phyloP scores from a whole-genome alignment of 768 basidiomycete genomes.

The Coprinopsis sp. region DNA sequence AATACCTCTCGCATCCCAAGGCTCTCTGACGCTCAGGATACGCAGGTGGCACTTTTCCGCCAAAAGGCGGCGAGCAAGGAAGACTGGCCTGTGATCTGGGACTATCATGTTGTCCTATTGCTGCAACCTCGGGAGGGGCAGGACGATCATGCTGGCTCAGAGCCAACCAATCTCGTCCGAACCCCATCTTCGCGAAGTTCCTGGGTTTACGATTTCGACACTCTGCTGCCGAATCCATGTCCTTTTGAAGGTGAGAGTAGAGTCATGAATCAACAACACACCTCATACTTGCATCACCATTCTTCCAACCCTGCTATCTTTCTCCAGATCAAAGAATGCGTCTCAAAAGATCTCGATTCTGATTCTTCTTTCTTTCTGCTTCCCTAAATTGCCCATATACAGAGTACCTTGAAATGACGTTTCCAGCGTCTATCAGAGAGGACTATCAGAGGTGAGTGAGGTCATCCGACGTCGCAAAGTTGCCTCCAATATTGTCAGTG shows the following conservation, averaged over 20 bases:
- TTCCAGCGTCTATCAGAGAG: conserved; percentile 30
- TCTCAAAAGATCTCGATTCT: too few species aligned
- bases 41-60: conserved; percentile 65
- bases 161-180: background rate
- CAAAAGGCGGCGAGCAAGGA: conserved; percentile 41
- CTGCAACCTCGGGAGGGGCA: conserved; percentile 32
- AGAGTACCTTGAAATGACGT: conserved; percentile 47
- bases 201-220: conserved; percentile 75
- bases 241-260: conserved; percentile 39
- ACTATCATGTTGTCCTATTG: conserved; percentile 68
- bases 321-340: too few species aligned
- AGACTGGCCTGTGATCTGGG: conserved; percentile 54
- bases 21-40: background rate
- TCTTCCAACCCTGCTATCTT: background rate
- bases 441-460: conserved; percentile 44
- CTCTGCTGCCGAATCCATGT: conserved; percentile 46
- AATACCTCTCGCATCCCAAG: background rate
- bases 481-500: too few species aligned
- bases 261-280: background rate
- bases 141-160: background rate
- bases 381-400: too few species aligned
- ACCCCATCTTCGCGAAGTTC: conserved; percentile 11
- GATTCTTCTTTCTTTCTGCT: too few species aligned
- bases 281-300: background rate
- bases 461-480: too few species aligned